These are phyloP conservation scores for Vitis hybrid DNA, from an alignment of 177 flowering plant genomes.

Conservation along the genomic window DNA sequence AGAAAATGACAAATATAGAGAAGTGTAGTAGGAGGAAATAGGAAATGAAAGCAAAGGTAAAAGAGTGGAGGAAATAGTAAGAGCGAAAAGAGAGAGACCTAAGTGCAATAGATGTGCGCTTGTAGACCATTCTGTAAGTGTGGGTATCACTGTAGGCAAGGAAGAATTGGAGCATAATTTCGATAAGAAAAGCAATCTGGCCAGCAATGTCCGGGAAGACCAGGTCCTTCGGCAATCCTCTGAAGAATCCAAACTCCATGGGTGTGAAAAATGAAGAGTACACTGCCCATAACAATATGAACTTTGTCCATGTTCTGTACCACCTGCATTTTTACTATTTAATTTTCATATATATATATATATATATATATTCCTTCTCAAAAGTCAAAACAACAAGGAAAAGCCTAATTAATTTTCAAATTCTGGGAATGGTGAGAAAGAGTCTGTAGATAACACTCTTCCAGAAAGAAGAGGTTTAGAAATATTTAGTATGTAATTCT, in stretches of 20 bases:
- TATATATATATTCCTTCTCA: no score
- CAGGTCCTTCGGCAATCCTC: slow-evolving; percentile 65
- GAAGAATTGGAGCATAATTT: slow-evolving; percentile 69
- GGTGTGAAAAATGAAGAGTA: slow-evolving; percentile 91
- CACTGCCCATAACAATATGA: slow-evolving; percentile 74
- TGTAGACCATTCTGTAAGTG: slow-evolving; percentile 64
- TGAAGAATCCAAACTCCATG: slow-evolving; percentile 88
- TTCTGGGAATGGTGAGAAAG: no score
- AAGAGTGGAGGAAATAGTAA: neutral
- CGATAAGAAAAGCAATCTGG: slow-evolving; percentile 67
- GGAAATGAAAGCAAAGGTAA: neutral
- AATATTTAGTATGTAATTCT: no score
- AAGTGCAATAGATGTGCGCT: slow-evolving; percentile 54
- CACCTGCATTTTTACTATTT: slow-evolving; percentile 40
- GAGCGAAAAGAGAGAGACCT: slow-evolving; percentile 32
- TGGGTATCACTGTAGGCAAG: slow-evolving; percentile 70
- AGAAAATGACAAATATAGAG: no score
- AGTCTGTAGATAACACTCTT: no score
- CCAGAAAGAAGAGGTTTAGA: no score
- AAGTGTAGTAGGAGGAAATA: neutral
- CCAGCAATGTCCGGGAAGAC: slow-evolving; percentile 51
- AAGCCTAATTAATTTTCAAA: no score
- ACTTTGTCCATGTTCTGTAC: slow-evolving; percentile 63
- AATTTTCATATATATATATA: no score
- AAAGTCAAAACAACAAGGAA: no score